Evolutionary conservation across 75 land plant genomes (phyloP), one percentile per base, ranked within the genome.

Genomic region (Sequoia sempervirens): DNA sequence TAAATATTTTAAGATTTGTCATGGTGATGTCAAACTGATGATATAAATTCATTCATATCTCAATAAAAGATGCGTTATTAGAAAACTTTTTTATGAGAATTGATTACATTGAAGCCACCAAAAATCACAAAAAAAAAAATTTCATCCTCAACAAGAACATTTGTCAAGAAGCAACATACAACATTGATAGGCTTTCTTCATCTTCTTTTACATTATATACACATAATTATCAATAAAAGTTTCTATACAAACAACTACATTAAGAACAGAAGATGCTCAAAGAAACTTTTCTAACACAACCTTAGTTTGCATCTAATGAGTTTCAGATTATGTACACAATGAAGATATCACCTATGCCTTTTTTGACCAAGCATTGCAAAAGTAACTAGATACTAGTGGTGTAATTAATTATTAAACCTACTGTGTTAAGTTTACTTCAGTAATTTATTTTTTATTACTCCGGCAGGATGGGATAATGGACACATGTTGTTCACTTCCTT

Each of bases 11-110:
- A 76, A 41, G 10, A 76, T 15, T 26, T 14, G 11, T 12, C 45
- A 78, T 45, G 30, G 43, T 78, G 79, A 76, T 40, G 32, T 78
- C 78, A 40, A 73, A 73, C 75, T 75, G 45, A 75, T 75, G 45
- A 75, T 40, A 34, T 0, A 75, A 75, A 37, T 8, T 20, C 80
- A 78, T 78, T 40, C n/a, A 78, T 78, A 26, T 45, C 30, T 76
- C 52, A 45, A 43, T 78, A 26, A 40, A 15, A 75, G 2, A 50
- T 81, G 66, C 5, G 52, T 23, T 66, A 52, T 7, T 52, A 9
- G 47, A 58, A 7, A 54, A 7, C 17, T 3, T 50, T 3, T 50
- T 26, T 20, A 40, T 20, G 28, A 75, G 5, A 75, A 40, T 18
- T 41, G n/a, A 75, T 75, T 75, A 41, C 0, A 11, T 17, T 23